Percentiles rank a stretch among this genome's conserved stretches.
Conservation (phyloP, 1,284 basidiomycete genomes). For the Ceratobasidium sp. region DNA sequence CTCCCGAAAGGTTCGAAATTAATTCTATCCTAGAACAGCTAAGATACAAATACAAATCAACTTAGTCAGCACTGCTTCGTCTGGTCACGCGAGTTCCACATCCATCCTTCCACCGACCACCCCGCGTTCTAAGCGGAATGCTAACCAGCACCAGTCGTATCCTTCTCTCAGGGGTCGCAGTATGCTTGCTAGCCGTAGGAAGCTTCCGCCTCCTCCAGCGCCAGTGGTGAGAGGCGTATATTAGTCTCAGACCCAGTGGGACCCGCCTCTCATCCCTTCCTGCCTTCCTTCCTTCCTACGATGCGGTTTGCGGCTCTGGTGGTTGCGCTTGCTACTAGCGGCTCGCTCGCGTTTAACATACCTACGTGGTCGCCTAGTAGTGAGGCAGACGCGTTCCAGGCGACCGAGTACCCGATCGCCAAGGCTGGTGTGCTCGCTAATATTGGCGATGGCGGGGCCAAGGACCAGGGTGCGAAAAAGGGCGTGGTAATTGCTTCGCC, state of each 20-base stretch:
- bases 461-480: constrained; percentile 44
- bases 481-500: constrained; percentile 46
- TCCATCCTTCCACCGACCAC: constrained; percentile 12
- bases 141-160: not conserved
- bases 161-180: constrained; percentile 29
- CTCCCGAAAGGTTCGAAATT: too few relatives aligned
- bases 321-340: constrained; percentile 13
- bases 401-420: constrained; percentile 41
- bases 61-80: too few relatives aligned
- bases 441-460: constrained; percentile 37
- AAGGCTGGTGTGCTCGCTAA: constrained; percentile 46
- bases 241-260: not conserved
- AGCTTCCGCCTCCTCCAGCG: not conserved
- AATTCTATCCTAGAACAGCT: too few relatives aligned
- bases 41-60: too few relatives aligned
- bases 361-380: constrained; percentile 18
- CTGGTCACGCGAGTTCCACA: constrained; percentile 9
- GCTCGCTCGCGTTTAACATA: not conserved
- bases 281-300: not conserved
- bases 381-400: constrained; percentile 40
- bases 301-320: constrained; percentile 29
- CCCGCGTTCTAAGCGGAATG: not conserved
- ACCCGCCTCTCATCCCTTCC: not conserved
- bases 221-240: constrained; percentile 11
- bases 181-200: constrained; percentile 18